These are phyloP conservation scores for Auriculariales sp. DNA, from an alignment of 768 basidiomycete genomes.

Conservation along the genomic window DNA sequence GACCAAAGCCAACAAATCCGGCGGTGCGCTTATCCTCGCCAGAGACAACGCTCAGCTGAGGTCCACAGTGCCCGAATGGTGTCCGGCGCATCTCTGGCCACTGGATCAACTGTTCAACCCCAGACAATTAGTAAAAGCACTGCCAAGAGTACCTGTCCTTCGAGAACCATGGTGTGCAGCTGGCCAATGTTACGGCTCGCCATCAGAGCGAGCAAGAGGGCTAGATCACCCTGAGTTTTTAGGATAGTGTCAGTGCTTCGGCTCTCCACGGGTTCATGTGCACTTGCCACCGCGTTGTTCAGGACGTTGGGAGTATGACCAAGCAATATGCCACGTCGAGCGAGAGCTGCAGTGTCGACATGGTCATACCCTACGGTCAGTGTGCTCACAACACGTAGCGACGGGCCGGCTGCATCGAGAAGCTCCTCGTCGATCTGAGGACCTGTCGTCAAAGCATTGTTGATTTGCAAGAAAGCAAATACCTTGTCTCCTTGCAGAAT, in stretches of 20 bases:
- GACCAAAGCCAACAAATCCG: slow-evolving; percentile 90
- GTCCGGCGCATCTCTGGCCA: slow-evolving; percentile 73
- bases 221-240: slow-evolving; percentile 78
- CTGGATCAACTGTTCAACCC: too few species aligned
- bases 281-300: slow-evolving; percentile 70
- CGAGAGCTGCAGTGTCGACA: slow-evolving; percentile 45
- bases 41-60: slow-evolving; percentile 31
- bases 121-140: too few species aligned
- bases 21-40: slow-evolving; percentile 41
- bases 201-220: slow-evolving; percentile 88
- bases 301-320: slow-evolving; percentile 93
- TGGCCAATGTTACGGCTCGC: slow-evolving; percentile 66
- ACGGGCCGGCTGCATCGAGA: slow-evolving; percentile 59
- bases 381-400: slow-evolving; percentile 70
- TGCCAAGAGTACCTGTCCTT: too few species aligned
- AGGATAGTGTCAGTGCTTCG: too few species aligned
- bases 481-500: slow-evolving; percentile 66
- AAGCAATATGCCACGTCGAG: slow-evolving; percentile 47
- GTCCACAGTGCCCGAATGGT: slow-evolving; percentile 77
- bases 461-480: too few species aligned
- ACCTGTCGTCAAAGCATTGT: too few species aligned
- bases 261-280: not conserved
- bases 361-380: slow-evolving; percentile 96
- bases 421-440: slow-evolving; percentile 65
- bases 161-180: slow-evolving; percentile 49